phyloP scores from a whole-genome alignment of 2,329 filamentous ascomycete species.

The Pseudogymnoascus destructans region DNA sequence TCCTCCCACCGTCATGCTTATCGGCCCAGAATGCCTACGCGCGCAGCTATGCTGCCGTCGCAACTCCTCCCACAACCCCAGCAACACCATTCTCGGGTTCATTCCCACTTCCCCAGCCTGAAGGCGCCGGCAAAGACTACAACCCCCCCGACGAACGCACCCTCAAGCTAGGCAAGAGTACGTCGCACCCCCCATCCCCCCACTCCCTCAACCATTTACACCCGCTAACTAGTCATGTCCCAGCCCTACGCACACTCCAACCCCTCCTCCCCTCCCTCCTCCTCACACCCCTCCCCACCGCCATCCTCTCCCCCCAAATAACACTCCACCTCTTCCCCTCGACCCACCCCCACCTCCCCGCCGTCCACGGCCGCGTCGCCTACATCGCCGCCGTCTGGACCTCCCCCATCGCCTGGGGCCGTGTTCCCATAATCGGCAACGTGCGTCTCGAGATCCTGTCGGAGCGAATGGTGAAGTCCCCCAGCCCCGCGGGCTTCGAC shows the following conservation, averaged over 20 bases:
- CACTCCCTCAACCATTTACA: background rate
- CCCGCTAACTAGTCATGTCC: conserved; percentile 11
- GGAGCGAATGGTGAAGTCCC: conserved; percentile 56
- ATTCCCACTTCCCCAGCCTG: conserved; percentile 13
- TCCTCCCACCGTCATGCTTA: background rate
- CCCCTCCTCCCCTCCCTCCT: conserved; percentile 54
- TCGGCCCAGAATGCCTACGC: background rate
- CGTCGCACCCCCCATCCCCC: conserved; percentile 19
- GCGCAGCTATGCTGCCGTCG: background rate
- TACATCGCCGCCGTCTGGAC: conserved; percentile 95
- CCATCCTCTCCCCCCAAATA: conserved; percentile 64
- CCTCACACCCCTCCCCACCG: conserved; percentile 54
- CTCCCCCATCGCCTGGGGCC: conserved; percentile 89
- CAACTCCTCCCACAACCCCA: background rate
- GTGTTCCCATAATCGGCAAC: conserved; percentile 80
- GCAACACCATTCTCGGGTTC: conserved; percentile 29
- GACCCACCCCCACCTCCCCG: conserved; percentile 78
- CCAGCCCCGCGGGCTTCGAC: conserved; percentile 19
- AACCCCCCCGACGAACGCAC: conserved; percentile 41
- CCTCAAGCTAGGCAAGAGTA: conserved; percentile 50
- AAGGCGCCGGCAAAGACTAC: conserved; percentile 18
- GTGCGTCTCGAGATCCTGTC: conserved; percentile 77
- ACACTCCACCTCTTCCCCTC: conserved; percentile 57
- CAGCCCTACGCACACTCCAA: conserved; percentile 52
- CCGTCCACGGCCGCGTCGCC: conserved; percentile 78